These are phyloP conservation scores for Globisporangium rhizosaccharum DNA, from an alignment of 352 stramenopile species.

Conservation along the genomic window DNA sequence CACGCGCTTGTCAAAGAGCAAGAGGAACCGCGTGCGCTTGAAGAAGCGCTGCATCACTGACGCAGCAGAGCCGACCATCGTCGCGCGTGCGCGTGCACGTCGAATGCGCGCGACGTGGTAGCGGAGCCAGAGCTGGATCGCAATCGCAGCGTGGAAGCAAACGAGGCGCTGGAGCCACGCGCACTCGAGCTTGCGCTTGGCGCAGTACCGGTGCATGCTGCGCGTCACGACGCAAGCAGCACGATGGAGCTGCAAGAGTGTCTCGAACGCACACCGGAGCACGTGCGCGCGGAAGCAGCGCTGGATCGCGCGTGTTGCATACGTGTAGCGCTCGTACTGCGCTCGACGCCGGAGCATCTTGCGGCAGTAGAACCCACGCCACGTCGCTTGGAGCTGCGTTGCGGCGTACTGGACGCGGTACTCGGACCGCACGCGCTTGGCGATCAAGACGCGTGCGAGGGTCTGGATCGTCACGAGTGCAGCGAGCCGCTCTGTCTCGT, in stretches of 20 bases:
- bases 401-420: constrained; percentile 25
- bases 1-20: constrained; percentile 32
- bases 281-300: constrained; percentile 29
- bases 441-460: constrained; percentile 30
- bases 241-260: constrained; percentile 22
- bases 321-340: constrained; percentile 31
- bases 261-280: constrained; percentile 27
- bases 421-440: constrained; percentile 16
- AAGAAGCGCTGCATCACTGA: constrained; percentile 44
- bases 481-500: constrained; percentile 33
- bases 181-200: constrained; percentile 25
- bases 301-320: constrained; percentile 29
- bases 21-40: constrained; percentile 30
- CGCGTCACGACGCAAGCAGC: constrained; percentile 36
- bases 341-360: constrained; percentile 30
- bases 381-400: constrained; percentile 33
- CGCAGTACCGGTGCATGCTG: constrained; percentile 28
- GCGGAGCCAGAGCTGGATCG: constrained; percentile 52
- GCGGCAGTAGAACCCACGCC: constrained; percentile 46
- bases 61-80: constrained; percentile 15
- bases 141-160: constrained; percentile 47
- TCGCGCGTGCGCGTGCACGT: constrained; percentile 4
- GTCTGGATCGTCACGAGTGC: constrained; percentile 48
- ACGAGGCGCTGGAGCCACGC: constrained; percentile 37
- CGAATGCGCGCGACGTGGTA: constrained; percentile 23